These are phyloP conservation scores for Aspergillus nomiae DNA, from an alignment of 2,329 filamentous ascomycete species.

Conservation along the genomic window DNA sequence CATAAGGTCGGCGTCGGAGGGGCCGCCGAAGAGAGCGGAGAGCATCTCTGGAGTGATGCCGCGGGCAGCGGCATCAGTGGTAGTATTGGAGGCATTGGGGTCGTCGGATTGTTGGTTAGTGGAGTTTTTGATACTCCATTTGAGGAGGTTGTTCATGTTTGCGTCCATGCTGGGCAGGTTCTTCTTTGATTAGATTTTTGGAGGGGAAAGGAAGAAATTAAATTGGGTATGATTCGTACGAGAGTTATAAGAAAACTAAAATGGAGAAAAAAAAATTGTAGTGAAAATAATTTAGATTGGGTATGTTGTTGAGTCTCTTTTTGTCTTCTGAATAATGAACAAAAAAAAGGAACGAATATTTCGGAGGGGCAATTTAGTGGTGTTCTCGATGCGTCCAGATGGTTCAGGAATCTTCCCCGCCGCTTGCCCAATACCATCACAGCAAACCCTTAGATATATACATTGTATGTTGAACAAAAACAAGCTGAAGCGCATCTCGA, in stretches of 20 bases:
- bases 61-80: constrained; percentile 35
- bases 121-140: constrained; percentile 74
- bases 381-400: constrained; percentile 22
- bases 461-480: background rate
- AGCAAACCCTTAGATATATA: background rate
- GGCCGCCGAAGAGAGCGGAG: constrained; percentile 75
- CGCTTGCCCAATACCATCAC: constrained; percentile 4
- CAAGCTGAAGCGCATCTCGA: background rate
- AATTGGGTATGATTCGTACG: background rate
- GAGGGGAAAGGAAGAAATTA: background rate
- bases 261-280: background rate
- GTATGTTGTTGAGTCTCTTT: background rate
- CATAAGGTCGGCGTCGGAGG: constrained; percentile 92
- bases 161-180: constrained; percentile 54
- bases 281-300: background rate
- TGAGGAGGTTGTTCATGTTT: constrained; percentile 73
- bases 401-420: constrained; percentile 21
- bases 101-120: constrained; percentile 39
- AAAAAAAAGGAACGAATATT: background rate
- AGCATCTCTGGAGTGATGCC: constrained; percentile 70
- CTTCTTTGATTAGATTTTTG: constrained; percentile 4
- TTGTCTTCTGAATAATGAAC: background rate
- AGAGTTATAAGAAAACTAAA: constrained; percentile 2
- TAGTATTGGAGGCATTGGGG: constrained; percentile 34
- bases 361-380: constrained; percentile 2